Evolutionary conservation across 2,329 filamentous ascomycete species (phyloP), one percentile per base, ranked within the genome.

Genomic region (Colletotrichum tamarilloi): DNA sequence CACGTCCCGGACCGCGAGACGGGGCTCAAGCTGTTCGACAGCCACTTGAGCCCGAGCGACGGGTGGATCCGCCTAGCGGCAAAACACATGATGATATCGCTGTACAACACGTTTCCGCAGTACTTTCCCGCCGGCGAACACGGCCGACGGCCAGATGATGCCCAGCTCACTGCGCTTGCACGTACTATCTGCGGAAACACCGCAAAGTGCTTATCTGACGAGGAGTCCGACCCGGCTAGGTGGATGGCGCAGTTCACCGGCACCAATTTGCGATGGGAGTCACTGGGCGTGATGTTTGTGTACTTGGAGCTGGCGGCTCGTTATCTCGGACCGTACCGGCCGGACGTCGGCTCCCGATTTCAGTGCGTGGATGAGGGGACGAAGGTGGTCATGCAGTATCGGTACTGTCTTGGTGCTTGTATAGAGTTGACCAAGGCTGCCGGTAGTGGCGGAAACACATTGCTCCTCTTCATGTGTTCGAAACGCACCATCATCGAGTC

Each of bases 221-320:
- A 82, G 0, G 79, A 83, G 9, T 72, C 78, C 0, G 78, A 81
- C n/a, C 75, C 81, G 0, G 74, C 81, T 4, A 76, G 76, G n/a
- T 87, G 84, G 84, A 75, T 83, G 0, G 77, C 76, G 2, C 83
- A 85, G 46, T 84, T 87, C 60, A 79, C 78, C 0, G 84, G 84
- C 0, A 72, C 74, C 0, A 82, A 81, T 19, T 76, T 85, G 24
- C 80, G 85, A 1, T 87, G 85, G 85, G 85, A 87, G 65, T 81
- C 83, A 0, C 67, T 87, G 1, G 85, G 84, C 0, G 65, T 86
- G 12, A 75, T 85, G 1, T 86, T 81, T 28, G 75, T 70, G 7
- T 76, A 75, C 60, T 76, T 76, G 74, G 74, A 76, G 58, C n/a
- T 72, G 24, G 63, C 67, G 28, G 71, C 60, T 8, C 60, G 71